Evolutionary conservation across 768 basidiomycete genomes (phyloP), one percentile per base, ranked within the genome.

Genomic region (Tricholoma hemisulphureum): DNA sequence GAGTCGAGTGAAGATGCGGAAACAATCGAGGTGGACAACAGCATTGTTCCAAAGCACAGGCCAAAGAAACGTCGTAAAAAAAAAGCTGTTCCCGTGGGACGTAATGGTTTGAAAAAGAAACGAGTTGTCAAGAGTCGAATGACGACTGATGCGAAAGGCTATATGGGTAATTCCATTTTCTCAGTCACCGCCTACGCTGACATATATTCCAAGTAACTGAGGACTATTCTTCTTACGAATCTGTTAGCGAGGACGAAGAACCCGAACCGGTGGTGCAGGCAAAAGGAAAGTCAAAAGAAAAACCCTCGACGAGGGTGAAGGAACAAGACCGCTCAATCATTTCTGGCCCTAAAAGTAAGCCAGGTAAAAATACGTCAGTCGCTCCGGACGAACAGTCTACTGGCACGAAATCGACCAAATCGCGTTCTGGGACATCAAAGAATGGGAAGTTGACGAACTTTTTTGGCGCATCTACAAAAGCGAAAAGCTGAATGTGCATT

Each of bases 141-240:
- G 61, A 77, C 66, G 14, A 71, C 78, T 23, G 87, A 88, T 60
- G 82, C 75, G 0, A 86, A 89, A 69, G 91, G 92, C 7, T 92
- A 90, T 61, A 85, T 83, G 71, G 80, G 91, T 91, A 66, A 54
- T 81, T 14, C 34, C 57, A 55, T 11, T 26, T 50, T 4, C 51
- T 37, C 23, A 53, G 54, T 54, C 6, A 13, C 11, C 11, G 21
- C 16, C 11, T 29, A 9, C 32, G 2, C 26, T 50, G 31, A 53
- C 34, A 58, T 31, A 21, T 62, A 53, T 48, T 9, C 18, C 60
- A 50, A 93, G 91, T 82, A 14, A 86, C 80, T 34, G 87, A 90
- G 66, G 91, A 93, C 67, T 88, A 89, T 67, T 89, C 89, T 6
- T 84, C 83, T 16, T 93, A 89, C 65, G 91, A 93, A 71, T 91